These are phyloP conservation scores for Amborella trichopoda DNA, from an alignment of 164 flowering plant genomes.

Conservation along the genomic window DNA sequence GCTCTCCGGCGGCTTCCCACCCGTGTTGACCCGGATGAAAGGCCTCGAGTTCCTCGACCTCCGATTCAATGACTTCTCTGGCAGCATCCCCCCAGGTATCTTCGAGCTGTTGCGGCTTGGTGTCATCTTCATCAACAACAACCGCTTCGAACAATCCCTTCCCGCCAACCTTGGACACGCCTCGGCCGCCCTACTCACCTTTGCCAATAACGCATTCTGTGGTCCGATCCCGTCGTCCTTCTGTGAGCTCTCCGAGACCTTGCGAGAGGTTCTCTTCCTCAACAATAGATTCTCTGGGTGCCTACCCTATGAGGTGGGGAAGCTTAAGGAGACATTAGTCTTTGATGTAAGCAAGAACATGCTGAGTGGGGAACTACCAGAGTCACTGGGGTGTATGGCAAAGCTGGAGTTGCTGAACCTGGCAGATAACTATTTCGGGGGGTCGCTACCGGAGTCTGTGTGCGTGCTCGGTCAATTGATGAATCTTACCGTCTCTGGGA, in stretches of 20 bases:
- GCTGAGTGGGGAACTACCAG: conserved; percentile 47
- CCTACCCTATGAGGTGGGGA: conserved; percentile 50
- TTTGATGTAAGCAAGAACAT: conserved; percentile 33
- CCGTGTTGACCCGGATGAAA: conserved; percentile 6
- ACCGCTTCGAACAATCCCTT: conserved; percentile 19
- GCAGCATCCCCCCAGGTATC: conserved; percentile 21
- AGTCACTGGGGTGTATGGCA: conserved; percentile 35
- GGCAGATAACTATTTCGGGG: conserved; percentile 32
- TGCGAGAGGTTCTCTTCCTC: conserved; percentile 35
- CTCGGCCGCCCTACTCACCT: conserved; percentile 17
- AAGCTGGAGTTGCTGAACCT: conserved; percentile 28
- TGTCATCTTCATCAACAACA: conserved; percentile 45
- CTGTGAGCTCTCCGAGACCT: conserved; percentile 12
- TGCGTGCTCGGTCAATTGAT: conserved; percentile 22
- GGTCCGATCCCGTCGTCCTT: conserved; percentile 36
- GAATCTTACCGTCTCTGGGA: conserved; percentile 10
- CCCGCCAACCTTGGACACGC: conserved; percentile 27
- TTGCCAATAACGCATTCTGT: conserved; percentile 37
- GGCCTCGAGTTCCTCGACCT: conserved; percentile 24
- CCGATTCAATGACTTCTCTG: conserved; percentile 28
- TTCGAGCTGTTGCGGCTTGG: conserved; percentile 16
- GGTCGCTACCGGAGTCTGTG: conserved; percentile 38
- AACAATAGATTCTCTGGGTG: conserved; percentile 41
- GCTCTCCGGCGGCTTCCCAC: conserved; percentile 24
- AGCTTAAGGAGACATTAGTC: conserved; percentile 17